phyloP scores from a whole-genome alignment of 2,329 filamentous ascomycete species.

The Fusarium nurragi region DNA sequence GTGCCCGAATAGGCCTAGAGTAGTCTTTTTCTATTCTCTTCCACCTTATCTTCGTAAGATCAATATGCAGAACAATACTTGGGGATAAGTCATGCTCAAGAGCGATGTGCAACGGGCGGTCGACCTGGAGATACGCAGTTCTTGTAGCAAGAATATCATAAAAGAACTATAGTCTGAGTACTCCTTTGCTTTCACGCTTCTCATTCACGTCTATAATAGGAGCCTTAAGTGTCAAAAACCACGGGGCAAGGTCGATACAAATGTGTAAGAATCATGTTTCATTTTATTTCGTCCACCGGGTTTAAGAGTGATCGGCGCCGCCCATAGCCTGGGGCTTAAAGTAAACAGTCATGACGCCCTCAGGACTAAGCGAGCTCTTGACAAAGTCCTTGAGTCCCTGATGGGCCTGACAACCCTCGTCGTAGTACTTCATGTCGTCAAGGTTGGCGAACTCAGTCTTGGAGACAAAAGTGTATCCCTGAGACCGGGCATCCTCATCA shows the following conservation, averaged over 20 bases:
- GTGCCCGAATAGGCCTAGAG: too few species aligned
- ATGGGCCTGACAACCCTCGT: slow-evolving; percentile 61
- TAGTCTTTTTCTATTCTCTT: too few species aligned
- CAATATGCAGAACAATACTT: too few species aligned
- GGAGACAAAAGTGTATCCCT: slow-evolving; percentile 72
- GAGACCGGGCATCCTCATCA: slow-evolving; percentile 66
- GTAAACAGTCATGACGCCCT: slow-evolving; percentile 54
- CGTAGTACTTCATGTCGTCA: slow-evolving; percentile 77
- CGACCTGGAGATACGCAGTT: too few species aligned
- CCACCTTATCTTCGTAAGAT: too few species aligned
- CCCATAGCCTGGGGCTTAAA: slow-evolving; percentile 50
- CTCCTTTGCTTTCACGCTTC: too few species aligned
- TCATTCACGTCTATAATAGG: too few species aligned
- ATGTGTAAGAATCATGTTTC: neutral
- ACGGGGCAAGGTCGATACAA: neutral
- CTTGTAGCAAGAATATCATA: too few species aligned
- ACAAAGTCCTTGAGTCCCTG: slow-evolving; percentile 52
- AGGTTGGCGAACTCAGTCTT: slow-evolving; percentile 70
- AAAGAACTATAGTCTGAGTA: too few species aligned
- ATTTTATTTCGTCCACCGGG: neutral
- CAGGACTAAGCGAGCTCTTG: slow-evolving; percentile 45
- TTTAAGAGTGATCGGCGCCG: slow-evolving; percentile 32
- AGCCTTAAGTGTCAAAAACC: too few species aligned
- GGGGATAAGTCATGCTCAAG: too few species aligned
- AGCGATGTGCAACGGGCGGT: too few species aligned